A percentile compares a stretch with the other conserved stretches of the same genome.
These are phyloP conservation scores for Pythium sukuiense DNA, from an alignment of 352 stramenopile species.

Conservation along the genomic window DNA sequence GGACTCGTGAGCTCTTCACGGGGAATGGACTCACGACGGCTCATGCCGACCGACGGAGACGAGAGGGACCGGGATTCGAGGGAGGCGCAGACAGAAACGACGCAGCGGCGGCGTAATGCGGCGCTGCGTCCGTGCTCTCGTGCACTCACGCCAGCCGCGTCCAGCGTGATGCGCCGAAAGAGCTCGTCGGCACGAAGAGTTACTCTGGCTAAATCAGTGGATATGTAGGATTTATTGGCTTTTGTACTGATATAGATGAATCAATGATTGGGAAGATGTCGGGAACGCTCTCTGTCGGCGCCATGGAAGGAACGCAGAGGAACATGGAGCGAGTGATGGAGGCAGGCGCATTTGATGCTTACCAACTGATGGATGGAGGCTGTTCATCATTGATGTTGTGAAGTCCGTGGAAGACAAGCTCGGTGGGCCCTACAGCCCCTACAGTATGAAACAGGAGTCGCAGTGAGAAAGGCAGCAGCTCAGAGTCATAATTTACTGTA, in stretches of 20 bases:
- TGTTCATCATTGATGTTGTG: neutral
- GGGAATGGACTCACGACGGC: neutral
- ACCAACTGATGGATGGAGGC: neutral
- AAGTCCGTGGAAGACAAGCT: neutral
- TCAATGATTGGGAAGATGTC: neutral
- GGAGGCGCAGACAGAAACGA: neutral
- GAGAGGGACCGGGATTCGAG: neutral
- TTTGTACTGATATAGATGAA: neutral
- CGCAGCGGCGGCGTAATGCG: neutral
- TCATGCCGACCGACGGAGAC: neutral
- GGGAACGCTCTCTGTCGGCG: neutral
- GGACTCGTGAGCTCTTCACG: neutral
- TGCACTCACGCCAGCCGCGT: neutral
- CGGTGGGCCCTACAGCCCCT: too few relatives aligned
- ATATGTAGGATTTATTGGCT: neutral
- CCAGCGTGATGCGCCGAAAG: neutral
- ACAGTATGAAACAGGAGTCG: too few relatives aligned
- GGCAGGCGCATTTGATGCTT: too few relatives aligned
- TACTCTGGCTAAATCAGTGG: neutral
- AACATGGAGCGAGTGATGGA: neutral
- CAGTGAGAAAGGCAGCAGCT: too few relatives aligned
- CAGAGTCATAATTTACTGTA: too few relatives aligned
- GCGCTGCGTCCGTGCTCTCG: neutral
- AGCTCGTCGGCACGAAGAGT: neutral
- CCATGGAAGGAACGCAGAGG: constrained; percentile 3